Conservation (phyloP, 495 filamentous ascomycete species). For the Amorphotheca resinae region DNA sequence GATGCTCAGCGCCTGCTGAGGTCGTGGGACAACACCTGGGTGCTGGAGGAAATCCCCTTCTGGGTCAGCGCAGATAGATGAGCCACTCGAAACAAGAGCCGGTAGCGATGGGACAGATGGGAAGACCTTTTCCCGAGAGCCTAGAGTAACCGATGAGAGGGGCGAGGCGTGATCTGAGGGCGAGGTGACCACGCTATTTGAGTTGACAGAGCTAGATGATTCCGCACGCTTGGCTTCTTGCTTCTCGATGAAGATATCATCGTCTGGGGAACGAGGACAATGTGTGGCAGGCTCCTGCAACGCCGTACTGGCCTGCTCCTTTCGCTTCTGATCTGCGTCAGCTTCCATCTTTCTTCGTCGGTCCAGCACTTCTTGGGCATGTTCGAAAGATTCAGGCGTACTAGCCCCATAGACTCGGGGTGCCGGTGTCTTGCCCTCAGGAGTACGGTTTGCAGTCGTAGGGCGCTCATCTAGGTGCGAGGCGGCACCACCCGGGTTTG, state of each 20-base stretch:
- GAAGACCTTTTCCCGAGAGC: conserved; percentile 45
- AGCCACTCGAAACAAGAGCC: conserved; percentile 66
- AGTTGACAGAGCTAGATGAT: conserved; percentile 34
- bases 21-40: conserved; percentile 29
- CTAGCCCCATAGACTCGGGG: conserved; percentile 18
- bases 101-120: conserved; percentile 66
- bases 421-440: conserved; percentile 21
- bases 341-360: conserved; percentile 19
- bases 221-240: conserved; percentile 24
- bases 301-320: conserved; percentile 1
- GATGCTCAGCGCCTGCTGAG: conserved; percentile 20
- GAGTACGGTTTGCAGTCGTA: conserved; percentile 13
- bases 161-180: conserved; percentile 43
- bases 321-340: conserved; percentile 9
- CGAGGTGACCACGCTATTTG: conserved; percentile 32
- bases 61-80: conserved; percentile 53
- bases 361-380: conserved; percentile 20
- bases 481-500: conserved; percentile 21
- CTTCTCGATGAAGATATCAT: conserved; percentile 24
- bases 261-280: conserved; percentile 40
- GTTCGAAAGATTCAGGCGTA: conserved; percentile 19
- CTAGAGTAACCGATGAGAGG: conserved; percentile 42
- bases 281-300: conserved; percentile 14
- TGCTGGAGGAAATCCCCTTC: conserved; percentile 40
- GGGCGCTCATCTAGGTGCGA: conserved; percentile 18